phyloP scores from a whole-genome alignment of 345 rosid genomes.

The Viola odorata region DNA sequence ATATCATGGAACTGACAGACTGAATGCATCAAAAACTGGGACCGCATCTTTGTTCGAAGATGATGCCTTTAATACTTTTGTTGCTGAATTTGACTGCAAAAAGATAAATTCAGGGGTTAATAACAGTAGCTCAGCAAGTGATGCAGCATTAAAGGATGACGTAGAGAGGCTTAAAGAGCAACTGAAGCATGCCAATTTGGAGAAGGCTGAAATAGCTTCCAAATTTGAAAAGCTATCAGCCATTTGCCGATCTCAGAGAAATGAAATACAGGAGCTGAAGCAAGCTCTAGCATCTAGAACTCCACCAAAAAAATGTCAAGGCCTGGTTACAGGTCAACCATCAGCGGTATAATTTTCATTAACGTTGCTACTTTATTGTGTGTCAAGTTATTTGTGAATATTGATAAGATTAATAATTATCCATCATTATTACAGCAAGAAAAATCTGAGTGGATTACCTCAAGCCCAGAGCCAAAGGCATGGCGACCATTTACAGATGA shows the following conservation, averaged over 20 bases:
- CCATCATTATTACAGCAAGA: constrained; percentile 31
- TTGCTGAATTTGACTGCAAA: constrained; percentile 75
- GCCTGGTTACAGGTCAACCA: constrained; percentile 38
- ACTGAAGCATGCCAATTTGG: constrained; percentile 61
- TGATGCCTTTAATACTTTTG: constrained; percentile 61
- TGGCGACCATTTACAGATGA: constrained; percentile 84
- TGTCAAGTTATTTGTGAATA: not conserved
- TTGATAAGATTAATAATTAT: constrained; percentile 11
- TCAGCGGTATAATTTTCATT: constrained; percentile 33
- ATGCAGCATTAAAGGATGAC: constrained; percentile 59
- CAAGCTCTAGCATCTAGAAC: constrained; percentile 60
- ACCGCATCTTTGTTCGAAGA: constrained; percentile 41
- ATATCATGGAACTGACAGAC: constrained; percentile 33
- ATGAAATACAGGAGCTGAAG: constrained; percentile 94
- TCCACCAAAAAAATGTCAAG: constrained; percentile 52
- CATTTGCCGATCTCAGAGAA: constrained; percentile 92
- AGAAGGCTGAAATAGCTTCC: constrained; percentile 71
- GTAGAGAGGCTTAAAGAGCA: constrained; percentile 67
- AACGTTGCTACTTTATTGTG: not conserved
- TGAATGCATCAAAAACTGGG: constrained; percentile 40
- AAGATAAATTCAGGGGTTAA: constrained; percentile 41
- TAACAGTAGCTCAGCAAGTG: constrained; percentile 32
- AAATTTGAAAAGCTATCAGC: constrained; percentile 91
- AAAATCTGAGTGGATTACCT: constrained; percentile 39
- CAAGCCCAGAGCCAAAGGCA: constrained; percentile 43